Conservation (phyloP, 2,329 filamentous ascomycete species). For the Davidsoniella eucalypti region DNA sequence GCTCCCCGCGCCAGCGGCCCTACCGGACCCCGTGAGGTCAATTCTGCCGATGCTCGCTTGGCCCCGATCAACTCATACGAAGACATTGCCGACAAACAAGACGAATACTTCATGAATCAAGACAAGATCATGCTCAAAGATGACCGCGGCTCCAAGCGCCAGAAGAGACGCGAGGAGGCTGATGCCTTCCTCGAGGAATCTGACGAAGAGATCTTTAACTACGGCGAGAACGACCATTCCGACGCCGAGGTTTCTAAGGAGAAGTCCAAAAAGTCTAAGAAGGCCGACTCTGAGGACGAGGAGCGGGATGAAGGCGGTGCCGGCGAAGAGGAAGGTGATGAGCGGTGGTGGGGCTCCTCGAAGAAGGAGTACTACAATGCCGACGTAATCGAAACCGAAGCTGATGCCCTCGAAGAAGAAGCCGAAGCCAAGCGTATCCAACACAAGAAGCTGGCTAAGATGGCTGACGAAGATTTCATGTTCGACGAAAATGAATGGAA, state of each 20-base stretch:
- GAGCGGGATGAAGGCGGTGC: constrained; percentile 26
- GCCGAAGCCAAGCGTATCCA: constrained; percentile 75
- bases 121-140: constrained; percentile 81
- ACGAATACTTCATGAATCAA: constrained; percentile 76
- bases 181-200: constrained; percentile 41
- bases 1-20: constrained; percentile 34
- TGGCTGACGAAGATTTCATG: constrained; percentile 83
- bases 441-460: constrained; percentile 74
- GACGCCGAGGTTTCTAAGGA: constrained; percentile 24
- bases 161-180: constrained; percentile 53
- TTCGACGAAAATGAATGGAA: constrained; percentile 85
- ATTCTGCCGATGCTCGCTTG: constrained; percentile 44
- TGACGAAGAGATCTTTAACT: constrained; percentile 43
- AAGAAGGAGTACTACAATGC: constrained; percentile 88
- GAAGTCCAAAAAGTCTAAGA: constrained; percentile 18
- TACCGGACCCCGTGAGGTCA: constrained; percentile 36
- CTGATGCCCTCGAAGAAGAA: constrained; percentile 74
- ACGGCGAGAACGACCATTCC: constrained; percentile 25
- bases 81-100: constrained; percentile 84
- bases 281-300: constrained; percentile 38
- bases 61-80: constrained; percentile 48
- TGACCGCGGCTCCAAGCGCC: constrained; percentile 59
- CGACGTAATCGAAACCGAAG: constrained; percentile 51
- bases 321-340: constrained; percentile 32
- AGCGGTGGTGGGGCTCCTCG: constrained; percentile 71